phyloP scores from a whole-genome alignment of 2,329 filamentous ascomycete species.

The Septoria petroselini region DNA sequence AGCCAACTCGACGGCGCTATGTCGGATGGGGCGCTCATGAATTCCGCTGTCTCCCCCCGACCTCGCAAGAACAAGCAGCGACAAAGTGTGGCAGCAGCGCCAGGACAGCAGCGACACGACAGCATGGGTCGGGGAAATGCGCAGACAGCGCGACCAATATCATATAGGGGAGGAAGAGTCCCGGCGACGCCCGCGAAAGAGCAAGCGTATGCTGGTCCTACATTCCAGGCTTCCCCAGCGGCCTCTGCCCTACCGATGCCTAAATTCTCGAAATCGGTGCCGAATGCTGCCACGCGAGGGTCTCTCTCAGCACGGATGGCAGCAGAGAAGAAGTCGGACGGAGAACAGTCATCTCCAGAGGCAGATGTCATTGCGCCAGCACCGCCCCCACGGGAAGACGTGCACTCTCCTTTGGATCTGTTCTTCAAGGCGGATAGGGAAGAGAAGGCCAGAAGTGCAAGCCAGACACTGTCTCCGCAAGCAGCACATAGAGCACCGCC shows the following conservation, averaged over 20 bases:
- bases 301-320: conserved; percentile 46
- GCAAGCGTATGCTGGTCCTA: conserved; percentile 79
- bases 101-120: conserved; percentile 20
- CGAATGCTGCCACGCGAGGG: conserved; percentile 57
- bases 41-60: conserved; percentile 26
- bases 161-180: conserved; percentile 42
- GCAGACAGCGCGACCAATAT: conserved; percentile 38
- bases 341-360: conserved; percentile 49
- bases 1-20: conserved; percentile 28
- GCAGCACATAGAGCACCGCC: conserved; percentile 37
- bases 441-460: conserved; percentile 60
- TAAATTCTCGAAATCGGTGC: conserved; percentile 76
- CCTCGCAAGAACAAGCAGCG: conserved; percentile 28
- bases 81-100: conserved; percentile 22
- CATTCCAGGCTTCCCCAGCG: conserved; percentile 91
- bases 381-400: conserved; percentile 41
- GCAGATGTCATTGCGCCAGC: conserved; percentile 45
- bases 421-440: conserved; percentile 85
- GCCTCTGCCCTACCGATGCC: conserved; percentile 87
- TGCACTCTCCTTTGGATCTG: conserved; percentile 78
- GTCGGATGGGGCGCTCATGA: conserved; percentile 30
- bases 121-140: conserved; percentile 25
- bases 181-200: conserved; percentile 46
- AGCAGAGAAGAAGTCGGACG: conserved; percentile 48
- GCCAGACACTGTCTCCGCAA: conserved; percentile 55